These are phyloP conservation scores for Chenopodium suecicum DNA, from an alignment of 148 eudicot species.

Conservation along the genomic window DNA sequence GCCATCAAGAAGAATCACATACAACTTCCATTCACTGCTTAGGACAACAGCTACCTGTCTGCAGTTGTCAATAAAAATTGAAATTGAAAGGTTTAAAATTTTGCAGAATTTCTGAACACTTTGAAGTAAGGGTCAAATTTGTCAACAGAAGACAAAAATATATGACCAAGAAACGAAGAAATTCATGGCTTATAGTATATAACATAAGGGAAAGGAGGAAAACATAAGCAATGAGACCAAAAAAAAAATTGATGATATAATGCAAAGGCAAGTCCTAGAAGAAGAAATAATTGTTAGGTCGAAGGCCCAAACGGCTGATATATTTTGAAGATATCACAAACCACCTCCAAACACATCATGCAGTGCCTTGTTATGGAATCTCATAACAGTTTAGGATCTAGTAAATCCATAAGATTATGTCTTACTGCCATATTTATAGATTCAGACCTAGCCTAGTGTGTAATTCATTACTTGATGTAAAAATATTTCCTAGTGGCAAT, in stretches of 20 bases:
- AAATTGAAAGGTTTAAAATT: neutral
- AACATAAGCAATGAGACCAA: neutral
- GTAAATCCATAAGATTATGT: neutral
- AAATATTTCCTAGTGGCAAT: neutral
- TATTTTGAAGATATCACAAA: neutral
- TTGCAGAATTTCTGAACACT: neutral
- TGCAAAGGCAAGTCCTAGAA: neutral
- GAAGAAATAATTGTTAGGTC: neutral
- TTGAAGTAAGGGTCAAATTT: no score
- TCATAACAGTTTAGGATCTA: neutral
- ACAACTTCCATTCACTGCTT: slow-evolving; percentile 61
- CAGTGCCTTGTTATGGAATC: neutral
- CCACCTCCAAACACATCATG: neutral
- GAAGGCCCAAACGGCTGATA: neutral
- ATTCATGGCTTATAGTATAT: neutral
- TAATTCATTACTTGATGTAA: neutral
- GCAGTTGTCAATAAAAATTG: slow-evolving; percentile 20
- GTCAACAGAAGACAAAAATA: neutral
- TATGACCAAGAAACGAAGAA: neutral
- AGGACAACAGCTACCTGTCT: slow-evolving; percentile 56
- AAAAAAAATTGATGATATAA: neutral
- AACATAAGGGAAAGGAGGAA: neutral
- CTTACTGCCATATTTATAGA: neutral
- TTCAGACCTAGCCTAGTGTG: neutral
- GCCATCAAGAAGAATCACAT: slow-evolving; percentile 40